Conservation (phyloP, 2,329 filamentous ascomycete genomes). For the Colletotrichum horii region DNA sequence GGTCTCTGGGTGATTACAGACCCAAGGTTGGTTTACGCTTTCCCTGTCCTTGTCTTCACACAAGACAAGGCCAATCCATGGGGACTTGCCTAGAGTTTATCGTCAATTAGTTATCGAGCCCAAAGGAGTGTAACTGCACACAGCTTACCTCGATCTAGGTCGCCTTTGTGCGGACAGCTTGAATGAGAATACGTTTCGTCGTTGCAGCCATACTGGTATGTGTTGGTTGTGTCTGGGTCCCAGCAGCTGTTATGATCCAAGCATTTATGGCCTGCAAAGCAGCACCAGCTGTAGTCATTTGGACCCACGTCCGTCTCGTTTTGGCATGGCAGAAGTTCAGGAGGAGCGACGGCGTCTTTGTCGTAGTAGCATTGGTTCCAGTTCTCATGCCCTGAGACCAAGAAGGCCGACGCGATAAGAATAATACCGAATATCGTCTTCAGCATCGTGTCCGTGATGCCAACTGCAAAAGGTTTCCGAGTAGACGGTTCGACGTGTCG, state of each 20-base stretch:
- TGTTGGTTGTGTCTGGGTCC: neutral
- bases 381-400: neutral
- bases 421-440: neutral
- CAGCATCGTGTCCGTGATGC: neutral
- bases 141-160: neutral
- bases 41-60: neutral
- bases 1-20: slow-evolving; percentile 7
- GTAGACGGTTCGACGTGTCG: neutral
- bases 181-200: neutral
- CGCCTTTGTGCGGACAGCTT: neutral
- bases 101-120: neutral
- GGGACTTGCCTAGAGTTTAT: neutral
- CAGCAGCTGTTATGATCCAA: slow-evolving; percentile 1
- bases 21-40: neutral
- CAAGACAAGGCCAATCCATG: slow-evolving; percentile 11
- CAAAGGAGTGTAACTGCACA: fast-evolving
- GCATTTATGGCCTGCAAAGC: slow-evolving; percentile 2
- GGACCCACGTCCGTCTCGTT: neutral
- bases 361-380: slow-evolving; percentile 11
- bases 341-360: neutral
- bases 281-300: neutral
- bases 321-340: neutral
- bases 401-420: neutral
- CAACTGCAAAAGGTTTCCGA: fast-evolving
- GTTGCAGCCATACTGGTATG: slow-evolving; percentile 18